phyloP scores from a whole-genome alignment of 140 eudicot genomes.

The Flaveria floridana region DNA sequence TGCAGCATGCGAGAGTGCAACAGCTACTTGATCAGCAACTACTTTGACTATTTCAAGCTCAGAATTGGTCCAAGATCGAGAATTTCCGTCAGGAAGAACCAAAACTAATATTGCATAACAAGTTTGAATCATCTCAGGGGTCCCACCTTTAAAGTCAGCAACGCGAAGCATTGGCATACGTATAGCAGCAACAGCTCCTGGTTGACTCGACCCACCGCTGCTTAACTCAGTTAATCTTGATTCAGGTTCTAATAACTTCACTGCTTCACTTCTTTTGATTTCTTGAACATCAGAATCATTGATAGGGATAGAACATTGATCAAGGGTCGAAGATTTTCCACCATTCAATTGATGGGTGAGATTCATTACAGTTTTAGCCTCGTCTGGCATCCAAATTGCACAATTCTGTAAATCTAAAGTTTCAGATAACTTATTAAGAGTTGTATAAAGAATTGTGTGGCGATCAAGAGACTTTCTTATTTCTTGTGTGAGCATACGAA shows the following conservation, averaged over 20 bases:
- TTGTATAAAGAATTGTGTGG: constrained; percentile 77
- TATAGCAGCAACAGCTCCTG: constrained; percentile 79
- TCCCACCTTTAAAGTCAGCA: constrained; percentile 75
- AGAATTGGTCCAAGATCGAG: constrained; percentile 53
- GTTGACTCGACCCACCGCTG: constrained; percentile 52
- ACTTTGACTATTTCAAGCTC: constrained; percentile 78
- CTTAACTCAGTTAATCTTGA: constrained; percentile 61
- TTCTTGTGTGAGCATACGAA: constrained; percentile 84
- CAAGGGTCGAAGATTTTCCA: constrained; percentile 25
- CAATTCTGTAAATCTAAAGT: constrained; percentile 73
- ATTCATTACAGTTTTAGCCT: constrained; percentile 57
- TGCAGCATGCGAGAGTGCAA: constrained; percentile 90
- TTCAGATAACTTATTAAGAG: constrained; percentile 73
- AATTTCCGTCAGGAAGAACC: constrained; percentile 64
- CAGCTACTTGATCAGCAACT: constrained; percentile 93
- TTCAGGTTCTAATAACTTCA: constrained; percentile 56
- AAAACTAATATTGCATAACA: constrained; percentile 81
- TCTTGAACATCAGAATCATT: constrained; percentile 60
- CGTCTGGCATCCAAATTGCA: constrained; percentile 85
- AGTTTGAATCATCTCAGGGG: constrained; percentile 70
- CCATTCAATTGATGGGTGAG: constrained; percentile 66
- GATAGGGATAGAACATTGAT: constrained; percentile 45
- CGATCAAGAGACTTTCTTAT: constrained; percentile 85
- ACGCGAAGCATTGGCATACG: constrained; percentile 90
- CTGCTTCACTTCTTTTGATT: constrained; percentile 60